These are phyloP conservation scores for Globisporangium sylvaticum DNA, from an alignment of 352 stramenopile species.

Conservation along the genomic window DNA sequence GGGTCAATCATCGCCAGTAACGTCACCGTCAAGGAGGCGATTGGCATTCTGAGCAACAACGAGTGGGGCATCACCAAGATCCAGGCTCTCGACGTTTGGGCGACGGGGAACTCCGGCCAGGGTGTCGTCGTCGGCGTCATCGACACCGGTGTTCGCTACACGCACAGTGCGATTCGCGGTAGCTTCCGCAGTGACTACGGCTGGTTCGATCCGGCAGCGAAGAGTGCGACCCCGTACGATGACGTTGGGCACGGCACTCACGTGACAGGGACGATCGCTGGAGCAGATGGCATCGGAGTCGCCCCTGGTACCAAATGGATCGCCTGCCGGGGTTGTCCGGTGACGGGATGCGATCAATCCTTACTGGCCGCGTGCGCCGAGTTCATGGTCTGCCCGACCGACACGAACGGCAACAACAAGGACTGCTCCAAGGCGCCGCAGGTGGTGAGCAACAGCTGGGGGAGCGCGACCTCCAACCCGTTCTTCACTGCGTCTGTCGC, in stretches of 20 bases:
- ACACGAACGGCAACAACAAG: slow-evolving; percentile 12
- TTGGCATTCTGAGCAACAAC: not conserved
- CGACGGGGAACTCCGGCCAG: slow-evolving; percentile 31
- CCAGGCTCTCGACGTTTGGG: slow-evolving; percentile 40
- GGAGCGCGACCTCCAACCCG: not conserved
- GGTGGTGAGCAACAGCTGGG: slow-evolving; percentile 28
- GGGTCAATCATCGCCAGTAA: not conserved
- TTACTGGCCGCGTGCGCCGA: slow-evolving; percentile 19
- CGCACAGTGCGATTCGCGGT: slow-evolving; percentile 13
- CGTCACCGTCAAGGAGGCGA: not conserved
- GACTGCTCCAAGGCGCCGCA: slow-evolving; percentile 21
- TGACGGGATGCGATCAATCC: not conserved
- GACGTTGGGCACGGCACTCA: slow-evolving; percentile 21
- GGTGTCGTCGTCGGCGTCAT: slow-evolving; percentile 26
- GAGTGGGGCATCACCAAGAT: slow-evolving; percentile 47
- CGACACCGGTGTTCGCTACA: slow-evolving; percentile 22
- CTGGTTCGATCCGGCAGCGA: slow-evolving; percentile 16
- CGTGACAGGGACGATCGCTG: slow-evolving; percentile 15
- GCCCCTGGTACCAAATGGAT: slow-evolving; percentile 28
- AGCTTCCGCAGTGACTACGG: slow-evolving; percentile 21
- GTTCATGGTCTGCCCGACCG: slow-evolving; percentile 27
- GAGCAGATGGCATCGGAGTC: slow-evolving; percentile 18
- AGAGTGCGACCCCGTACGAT: slow-evolving; percentile 14
- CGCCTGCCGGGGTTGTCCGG: slow-evolving; percentile 13
- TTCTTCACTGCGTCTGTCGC: not conserved